Evolutionary conservation across 1,284 basidiomycete species (phyloP).

Genomic region (Microbotryum scabiosae): DNA sequence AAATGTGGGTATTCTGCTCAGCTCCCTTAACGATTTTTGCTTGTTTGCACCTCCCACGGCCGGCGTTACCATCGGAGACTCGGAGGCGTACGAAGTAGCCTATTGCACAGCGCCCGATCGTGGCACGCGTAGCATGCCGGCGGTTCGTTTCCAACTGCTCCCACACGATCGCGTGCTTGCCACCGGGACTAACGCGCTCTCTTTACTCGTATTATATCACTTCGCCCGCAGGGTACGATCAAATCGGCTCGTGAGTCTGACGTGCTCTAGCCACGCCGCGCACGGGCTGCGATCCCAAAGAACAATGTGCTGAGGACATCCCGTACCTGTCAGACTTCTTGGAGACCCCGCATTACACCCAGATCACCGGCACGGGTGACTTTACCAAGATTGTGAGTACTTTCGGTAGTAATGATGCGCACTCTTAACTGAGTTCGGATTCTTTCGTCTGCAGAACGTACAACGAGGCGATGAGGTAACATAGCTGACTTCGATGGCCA

Average conservation of each 20-base stretch:
- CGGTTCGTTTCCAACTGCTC: neutral
- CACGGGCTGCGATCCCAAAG: neutral
- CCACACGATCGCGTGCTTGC: neutral
- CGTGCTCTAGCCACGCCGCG: too few species aligned
- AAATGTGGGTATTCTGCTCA: neutral
- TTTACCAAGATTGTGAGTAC: slow-evolving; percentile 35
- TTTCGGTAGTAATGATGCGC: too few species aligned
- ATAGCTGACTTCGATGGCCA: too few species aligned
- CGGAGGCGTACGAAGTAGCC: slow-evolving; percentile 14
- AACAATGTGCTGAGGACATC: neutral
- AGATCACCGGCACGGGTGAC: slow-evolving; percentile 35
- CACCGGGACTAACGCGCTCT: neutral
- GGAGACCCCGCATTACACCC: slow-evolving; percentile 27
- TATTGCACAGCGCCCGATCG: slow-evolving; percentile 13
- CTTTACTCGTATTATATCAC: slow-evolving; percentile 11
- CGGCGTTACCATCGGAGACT: slow-evolving; percentile 7
- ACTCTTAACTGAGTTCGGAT: too few species aligned
- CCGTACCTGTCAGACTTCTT: slow-evolving; percentile 11
- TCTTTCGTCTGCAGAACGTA: too few species aligned
- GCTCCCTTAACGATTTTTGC: slow-evolving; percentile 17
- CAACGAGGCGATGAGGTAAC: too few species aligned
- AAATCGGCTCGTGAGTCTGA: too few species aligned
- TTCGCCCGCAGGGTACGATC: neutral
- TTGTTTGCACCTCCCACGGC: slow-evolving; percentile 16
- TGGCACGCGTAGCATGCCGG: neutral